These are phyloP conservation scores for Lagerstroemia speciosa DNA, from an alignment of 345 rosid genomes.

Conservation along the genomic window DNA sequence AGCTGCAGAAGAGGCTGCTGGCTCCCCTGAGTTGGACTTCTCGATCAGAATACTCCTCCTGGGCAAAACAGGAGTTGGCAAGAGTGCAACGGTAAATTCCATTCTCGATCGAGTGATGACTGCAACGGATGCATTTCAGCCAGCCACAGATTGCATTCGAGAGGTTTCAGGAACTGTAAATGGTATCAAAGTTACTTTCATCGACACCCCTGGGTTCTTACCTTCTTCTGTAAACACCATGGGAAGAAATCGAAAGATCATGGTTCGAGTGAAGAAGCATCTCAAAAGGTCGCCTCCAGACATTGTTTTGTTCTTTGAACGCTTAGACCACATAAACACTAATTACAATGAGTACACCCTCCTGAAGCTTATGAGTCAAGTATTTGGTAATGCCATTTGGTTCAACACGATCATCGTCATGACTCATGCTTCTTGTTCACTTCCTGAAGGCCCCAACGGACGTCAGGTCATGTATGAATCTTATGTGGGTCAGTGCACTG, in stretches of 20 bases:
- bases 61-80: conserved; percentile 95
- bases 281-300: conserved; percentile 75
- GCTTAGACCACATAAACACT: conserved; percentile 57
- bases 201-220: conserved; percentile 86
- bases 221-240: conserved; percentile 40
- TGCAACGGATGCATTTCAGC: conserved; percentile 66
- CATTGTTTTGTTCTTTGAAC: conserved; percentile 69
- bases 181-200: conserved; percentile 69
- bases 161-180: conserved; percentile 59
- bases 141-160: conserved; percentile 53
- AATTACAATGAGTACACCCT: conserved; percentile 64
- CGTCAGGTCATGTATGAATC: conserved; percentile 59
- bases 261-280: conserved; percentile 58
- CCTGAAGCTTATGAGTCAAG: conserved; percentile 67
- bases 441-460: conserved; percentile 69
- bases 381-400: conserved; percentile 74
- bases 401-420: conserved; percentile 79
- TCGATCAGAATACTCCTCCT: conserved; percentile 66
- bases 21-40: conserved; percentile 57
- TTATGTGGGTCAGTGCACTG: conserved; percentile 53
- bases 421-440: conserved; percentile 67
- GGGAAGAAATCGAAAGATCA: conserved; percentile 63
- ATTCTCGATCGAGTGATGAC: conserved; percentile 60
- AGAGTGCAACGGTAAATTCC: conserved; percentile 95
- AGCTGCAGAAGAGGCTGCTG: conserved; percentile 64